phyloP scores from a whole-genome alignment of 2,329 filamentous ascomycete genomes.

The Oidium heveae region DNA sequence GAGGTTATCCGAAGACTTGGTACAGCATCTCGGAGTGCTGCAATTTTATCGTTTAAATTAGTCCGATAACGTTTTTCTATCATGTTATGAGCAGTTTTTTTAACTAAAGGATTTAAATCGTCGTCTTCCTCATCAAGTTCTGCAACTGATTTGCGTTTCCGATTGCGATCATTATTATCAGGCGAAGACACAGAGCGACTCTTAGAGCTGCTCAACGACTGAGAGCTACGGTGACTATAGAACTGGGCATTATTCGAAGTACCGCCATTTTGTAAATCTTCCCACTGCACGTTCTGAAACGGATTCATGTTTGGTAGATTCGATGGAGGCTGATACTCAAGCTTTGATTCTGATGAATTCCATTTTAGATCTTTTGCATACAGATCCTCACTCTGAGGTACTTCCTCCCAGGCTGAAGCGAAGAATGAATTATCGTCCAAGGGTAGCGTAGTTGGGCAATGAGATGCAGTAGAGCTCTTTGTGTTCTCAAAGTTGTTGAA shows the following conservation, averaged over 20 bases:
- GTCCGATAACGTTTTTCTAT: slow-evolving; percentile 94
- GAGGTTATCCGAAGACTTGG: slow-evolving; percentile 71
- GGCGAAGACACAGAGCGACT: slow-evolving; percentile 30
- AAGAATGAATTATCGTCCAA: slow-evolving; percentile 11
- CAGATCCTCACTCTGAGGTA: slow-evolving; percentile 11
- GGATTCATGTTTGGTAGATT: slow-evolving; percentile 13
- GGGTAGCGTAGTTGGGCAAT: slow-evolving; percentile 1
- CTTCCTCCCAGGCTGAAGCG: slow-evolving; percentile 10
- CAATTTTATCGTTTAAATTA: slow-evolving; percentile 93
- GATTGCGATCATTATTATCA: slow-evolving; percentile 23
- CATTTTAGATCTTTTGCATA: slow-evolving; percentile 14
- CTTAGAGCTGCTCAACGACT: slow-evolving; percentile 25
- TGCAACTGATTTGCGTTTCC: slow-evolving; percentile 50
- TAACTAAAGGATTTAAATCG: slow-evolving; percentile 23
- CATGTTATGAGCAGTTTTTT: slow-evolving; percentile 88
- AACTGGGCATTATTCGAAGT: slow-evolving; percentile 39
- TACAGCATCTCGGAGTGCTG: slow-evolving; percentile 72
- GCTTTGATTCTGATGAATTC: slow-evolving; percentile 11
- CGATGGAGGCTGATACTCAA: slow-evolving; percentile 6
- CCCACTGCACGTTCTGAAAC: slow-evolving; percentile 32
- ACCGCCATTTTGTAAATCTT: slow-evolving; percentile 34
- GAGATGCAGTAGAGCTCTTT: no score
- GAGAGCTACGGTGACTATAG: slow-evolving; percentile 22
- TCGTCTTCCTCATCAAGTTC: slow-evolving; percentile 29
- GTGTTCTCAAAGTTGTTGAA: neutral